These are phyloP conservation scores for Venturia aucupariae DNA, from an alignment of 2,329 filamentous ascomycete species.

Conservation along the genomic window DNA sequence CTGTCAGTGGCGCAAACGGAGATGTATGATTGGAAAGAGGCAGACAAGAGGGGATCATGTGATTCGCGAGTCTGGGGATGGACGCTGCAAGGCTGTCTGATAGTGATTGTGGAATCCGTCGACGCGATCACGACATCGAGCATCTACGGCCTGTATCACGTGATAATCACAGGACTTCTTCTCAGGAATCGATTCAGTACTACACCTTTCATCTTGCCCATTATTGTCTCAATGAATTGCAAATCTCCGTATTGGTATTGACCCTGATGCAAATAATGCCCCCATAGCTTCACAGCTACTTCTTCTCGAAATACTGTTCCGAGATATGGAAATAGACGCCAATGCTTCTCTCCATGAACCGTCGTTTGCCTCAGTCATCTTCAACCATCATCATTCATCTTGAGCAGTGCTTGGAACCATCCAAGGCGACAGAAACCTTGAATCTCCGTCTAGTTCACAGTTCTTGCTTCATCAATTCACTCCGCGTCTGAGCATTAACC, in stretches of 20 bases:
- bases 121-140: neutral
- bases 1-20: neutral
- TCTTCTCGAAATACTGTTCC: neutral
- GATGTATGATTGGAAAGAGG: neutral
- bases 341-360: neutral
- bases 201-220: neutral
- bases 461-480: too few species aligned
- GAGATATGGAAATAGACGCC: neutral
- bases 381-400: neutral
- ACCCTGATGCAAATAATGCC: neutral
- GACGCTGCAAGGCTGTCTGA: neutral
- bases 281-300: neutral
- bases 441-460: too few species aligned
- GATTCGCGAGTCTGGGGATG: slow-evolving; percentile 2
- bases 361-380: neutral
- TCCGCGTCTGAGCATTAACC: neutral
- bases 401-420: neutral
- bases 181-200: neutral
- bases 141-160: neutral
- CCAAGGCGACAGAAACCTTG: too few species aligned
- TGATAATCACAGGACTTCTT: neutral
- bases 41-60: neutral
- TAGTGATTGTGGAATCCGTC: neutral
- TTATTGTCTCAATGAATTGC: neutral
- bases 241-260: too few species aligned